Percentiles rank a stretch among this genome's conserved stretches.
These are phyloP conservation scores for Lentinula raphanica DNA, from an alignment of 768 basidiomycete genomes.

Conservation along the genomic window DNA sequence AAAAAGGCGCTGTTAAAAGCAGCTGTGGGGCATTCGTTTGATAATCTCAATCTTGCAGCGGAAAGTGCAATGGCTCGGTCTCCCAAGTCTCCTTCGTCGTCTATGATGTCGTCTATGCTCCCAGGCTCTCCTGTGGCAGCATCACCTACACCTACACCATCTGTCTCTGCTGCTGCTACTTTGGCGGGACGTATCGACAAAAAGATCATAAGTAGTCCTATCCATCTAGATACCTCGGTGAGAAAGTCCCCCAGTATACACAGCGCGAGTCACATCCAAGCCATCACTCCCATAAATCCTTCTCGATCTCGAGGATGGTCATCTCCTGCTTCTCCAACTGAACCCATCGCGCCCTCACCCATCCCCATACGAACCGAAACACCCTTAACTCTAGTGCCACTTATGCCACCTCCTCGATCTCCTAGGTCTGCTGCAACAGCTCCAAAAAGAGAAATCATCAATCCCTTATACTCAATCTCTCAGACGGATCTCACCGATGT, in stretches of 20 bases:
- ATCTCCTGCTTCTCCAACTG: slow-evolving; percentile 32
- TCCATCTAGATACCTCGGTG: slow-evolving; percentile 24
- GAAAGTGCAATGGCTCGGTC: neutral
- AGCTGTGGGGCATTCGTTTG: slow-evolving; percentile 74
- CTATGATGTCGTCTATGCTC: slow-evolving; percentile 33
- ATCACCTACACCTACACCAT: slow-evolving; percentile 8
- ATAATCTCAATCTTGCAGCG: slow-evolving; percentile 24
- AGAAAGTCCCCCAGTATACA: slow-evolving; percentile 19
- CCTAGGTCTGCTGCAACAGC: neutral
- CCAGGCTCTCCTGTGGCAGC: slow-evolving; percentile 21
- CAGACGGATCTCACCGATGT: slow-evolving; percentile 40
- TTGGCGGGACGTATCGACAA: slow-evolving; percentile 29
- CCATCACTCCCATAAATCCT: neutral
- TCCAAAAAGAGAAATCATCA: slow-evolving; percentile 31
- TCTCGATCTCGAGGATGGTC: slow-evolving; percentile 14
- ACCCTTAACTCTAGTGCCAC: slow-evolving; percentile 53
- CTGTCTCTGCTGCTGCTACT: neutral
- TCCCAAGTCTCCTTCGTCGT: slow-evolving; percentile 28
- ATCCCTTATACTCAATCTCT: slow-evolving; percentile 49
- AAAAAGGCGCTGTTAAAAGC: slow-evolving; percentile 69
- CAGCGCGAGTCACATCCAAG: slow-evolving; percentile 14
- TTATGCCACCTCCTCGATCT: slow-evolving; percentile 61
- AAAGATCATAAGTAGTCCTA: slow-evolving; percentile 38
- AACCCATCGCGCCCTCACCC: slow-evolving; percentile 14
- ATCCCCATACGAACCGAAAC: slow-evolving; percentile 59